Evolutionary conservation across 768 basidiomycete species (phyloP).

Genomic region (Rhodotorula taiwanensis): DNA sequence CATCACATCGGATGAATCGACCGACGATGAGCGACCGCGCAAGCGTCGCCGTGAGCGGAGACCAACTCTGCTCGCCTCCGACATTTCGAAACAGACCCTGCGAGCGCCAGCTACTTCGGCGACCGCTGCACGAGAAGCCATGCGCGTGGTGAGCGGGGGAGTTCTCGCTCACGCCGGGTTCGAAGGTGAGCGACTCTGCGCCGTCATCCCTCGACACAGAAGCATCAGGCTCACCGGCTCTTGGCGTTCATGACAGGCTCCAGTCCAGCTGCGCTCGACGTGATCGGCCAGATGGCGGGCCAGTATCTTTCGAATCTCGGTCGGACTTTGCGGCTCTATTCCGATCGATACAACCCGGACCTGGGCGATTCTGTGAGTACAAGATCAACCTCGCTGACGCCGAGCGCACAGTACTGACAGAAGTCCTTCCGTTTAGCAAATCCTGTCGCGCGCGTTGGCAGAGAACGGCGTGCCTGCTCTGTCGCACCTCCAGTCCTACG

Average conservation of each 20-base stretch:
- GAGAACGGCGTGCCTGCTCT: slow-evolving; percentile 76
- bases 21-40: neutral
- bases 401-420: neutral
- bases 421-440: slow-evolving; percentile 69
- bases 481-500: slow-evolving; percentile 73
- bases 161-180: slow-evolving; percentile 32
- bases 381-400: neutral
- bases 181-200: slow-evolving; percentile 25
- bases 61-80: neutral
- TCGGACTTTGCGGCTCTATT: slow-evolving; percentile 69
- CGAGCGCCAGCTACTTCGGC: slow-evolving; percentile 9
- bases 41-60: neutral
- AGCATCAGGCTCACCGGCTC: too few relatives aligned
- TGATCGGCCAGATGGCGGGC: slow-evolving; percentile 65
- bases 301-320: slow-evolving; percentile 83
- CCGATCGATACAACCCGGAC: slow-evolving; percentile 67
- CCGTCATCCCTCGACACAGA: too few relatives aligned
- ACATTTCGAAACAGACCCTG: neutral
- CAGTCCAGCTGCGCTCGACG: slow-evolving; percentile 55
- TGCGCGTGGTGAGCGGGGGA: slow-evolving; percentile 3
- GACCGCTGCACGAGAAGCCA: slow-evolving; percentile 6
- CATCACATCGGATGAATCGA: neutral
- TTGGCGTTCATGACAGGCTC: slow-evolving; percentile 8
- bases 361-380: slow-evolving; percentile 76
- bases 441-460: slow-evolving; percentile 80